These are phyloP conservation scores for Aspergillus avenaceus DNA, from an alignment of 495 filamentous ascomycete species.

Conservation along the genomic window DNA sequence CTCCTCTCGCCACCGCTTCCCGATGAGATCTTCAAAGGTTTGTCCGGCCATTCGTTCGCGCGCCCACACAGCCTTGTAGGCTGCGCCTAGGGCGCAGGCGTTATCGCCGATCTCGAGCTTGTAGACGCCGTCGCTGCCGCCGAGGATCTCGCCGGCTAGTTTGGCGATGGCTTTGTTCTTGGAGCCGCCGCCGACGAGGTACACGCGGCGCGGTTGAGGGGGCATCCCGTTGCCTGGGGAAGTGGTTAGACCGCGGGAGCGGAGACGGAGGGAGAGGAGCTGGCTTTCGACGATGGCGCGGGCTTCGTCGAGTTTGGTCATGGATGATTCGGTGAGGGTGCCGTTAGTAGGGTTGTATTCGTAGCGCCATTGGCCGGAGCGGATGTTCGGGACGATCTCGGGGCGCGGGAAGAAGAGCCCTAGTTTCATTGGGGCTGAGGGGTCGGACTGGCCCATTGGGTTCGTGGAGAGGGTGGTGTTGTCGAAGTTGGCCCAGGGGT, in stretches of 20 bases:
- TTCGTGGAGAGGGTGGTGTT: conserved; percentile 56
- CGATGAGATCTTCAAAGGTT: conserved; percentile 85
- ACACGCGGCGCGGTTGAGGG: conserved; percentile 81
- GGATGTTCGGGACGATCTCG: conserved; percentile 91
- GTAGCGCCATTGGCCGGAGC: conserved; percentile 79
- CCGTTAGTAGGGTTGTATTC: conserved; percentile 48
- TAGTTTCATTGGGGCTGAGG: conserved; percentile 63
- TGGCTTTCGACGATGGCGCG: conserved; percentile 92
- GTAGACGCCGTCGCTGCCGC: conserved; percentile 84
- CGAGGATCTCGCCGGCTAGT: conserved; percentile 79
- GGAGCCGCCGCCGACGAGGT: conserved; percentile 88
- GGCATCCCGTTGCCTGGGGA: conserved; percentile 54
- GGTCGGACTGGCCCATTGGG: conserved; percentile 55
- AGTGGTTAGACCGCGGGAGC: conserved; percentile 69
- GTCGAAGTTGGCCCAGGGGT: conserved; percentile 79
- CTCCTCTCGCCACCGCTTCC: conserved; percentile 77
- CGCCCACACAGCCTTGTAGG: conserved; percentile 96
- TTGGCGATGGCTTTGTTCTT: conserved; percentile 82
- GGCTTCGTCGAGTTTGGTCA: conserved; percentile 62
- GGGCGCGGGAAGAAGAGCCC: conserved; percentile 91
- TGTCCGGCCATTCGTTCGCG: conserved; percentile 63
- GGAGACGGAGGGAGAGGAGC: conserved; percentile 81
- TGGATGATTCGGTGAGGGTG: too few species aligned
- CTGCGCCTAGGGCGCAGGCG: conserved; percentile 89
- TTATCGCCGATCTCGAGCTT: conserved; percentile 92